Conservation (phyloP, 2,329 filamentous ascomycete genomes). For the Fusarium nelsonii region DNA sequence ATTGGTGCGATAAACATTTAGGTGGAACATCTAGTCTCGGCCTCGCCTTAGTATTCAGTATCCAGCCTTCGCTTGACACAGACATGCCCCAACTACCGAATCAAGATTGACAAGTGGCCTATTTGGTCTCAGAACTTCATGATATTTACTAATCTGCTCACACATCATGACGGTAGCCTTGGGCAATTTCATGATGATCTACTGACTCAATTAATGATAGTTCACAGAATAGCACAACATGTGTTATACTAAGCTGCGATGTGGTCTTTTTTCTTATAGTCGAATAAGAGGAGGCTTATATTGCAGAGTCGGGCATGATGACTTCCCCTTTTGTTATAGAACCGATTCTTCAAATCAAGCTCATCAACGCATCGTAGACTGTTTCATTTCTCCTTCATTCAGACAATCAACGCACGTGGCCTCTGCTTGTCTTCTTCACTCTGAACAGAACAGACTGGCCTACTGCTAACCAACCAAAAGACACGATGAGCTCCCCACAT, state of each 20-base stretch:
- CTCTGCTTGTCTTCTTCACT: background rate
- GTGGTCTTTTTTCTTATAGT: background rate
- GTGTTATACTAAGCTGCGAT: background rate
- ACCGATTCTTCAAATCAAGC: background rate
- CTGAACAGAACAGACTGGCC: background rate
- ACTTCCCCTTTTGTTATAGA: too few species aligned
- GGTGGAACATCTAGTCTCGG: conserved; percentile 21
- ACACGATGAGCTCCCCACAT: conserved; percentile 33
- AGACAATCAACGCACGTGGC: conserved; percentile 13
- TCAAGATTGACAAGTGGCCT: conserved; percentile 39
- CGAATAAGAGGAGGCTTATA: background rate
- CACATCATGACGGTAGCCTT: background rate
- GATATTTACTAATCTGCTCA: conserved; percentile 29
- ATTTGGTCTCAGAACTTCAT: conserved; percentile 37
- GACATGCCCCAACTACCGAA: conserved; percentile 29
- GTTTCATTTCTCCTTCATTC: background rate
- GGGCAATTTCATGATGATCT: conserved; percentile 27
- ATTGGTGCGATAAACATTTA: conserved; percentile 43
- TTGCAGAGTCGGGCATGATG: background rate
- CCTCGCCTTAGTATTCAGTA: conserved; percentile 25
- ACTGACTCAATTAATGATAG: background rate
- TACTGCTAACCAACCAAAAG: conserved; percentile 20
- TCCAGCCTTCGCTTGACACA: conserved; percentile 35
- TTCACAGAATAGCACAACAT: background rate
- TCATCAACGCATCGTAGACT: background rate